Percentiles rank a stretch among this genome's conserved stretches.
These are phyloP conservation scores for Eutypella sp. DNA, from an alignment of 2,329 filamentous ascomycete species.

Conservation along the genomic window DNA sequence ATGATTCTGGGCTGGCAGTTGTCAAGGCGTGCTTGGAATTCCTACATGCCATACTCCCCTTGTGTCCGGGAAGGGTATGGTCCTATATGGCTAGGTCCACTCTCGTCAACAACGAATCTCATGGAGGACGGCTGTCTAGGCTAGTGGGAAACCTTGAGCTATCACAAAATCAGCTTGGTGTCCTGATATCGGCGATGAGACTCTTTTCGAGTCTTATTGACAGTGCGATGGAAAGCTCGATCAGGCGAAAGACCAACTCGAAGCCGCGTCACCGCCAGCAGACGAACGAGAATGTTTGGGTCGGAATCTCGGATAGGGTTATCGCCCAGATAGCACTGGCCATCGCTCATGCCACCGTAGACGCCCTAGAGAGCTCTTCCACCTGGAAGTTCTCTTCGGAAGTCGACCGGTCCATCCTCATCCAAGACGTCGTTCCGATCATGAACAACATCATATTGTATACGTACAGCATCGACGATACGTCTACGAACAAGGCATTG, in stretches of 20 bases:
- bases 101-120: constrained; percentile 71
- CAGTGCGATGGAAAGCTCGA: constrained; percentile 65
- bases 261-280: constrained; percentile 45
- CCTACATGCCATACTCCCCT: constrained; percentile 64
- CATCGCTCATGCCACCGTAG: constrained; percentile 70
- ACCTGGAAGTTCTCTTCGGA: constrained; percentile 77
- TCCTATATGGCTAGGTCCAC: constrained; percentile 79
- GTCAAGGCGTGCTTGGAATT: constrained; percentile 73
- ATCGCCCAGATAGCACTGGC: constrained; percentile 66
- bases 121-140: constrained; percentile 68
- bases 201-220: constrained; percentile 73
- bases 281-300: constrained; percentile 50
- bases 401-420: constrained; percentile 64
- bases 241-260: constrained; percentile 56
- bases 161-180: constrained; percentile 67
- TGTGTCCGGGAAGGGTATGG: constrained; percentile 82
- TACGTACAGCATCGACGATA: constrained; percentile 70
- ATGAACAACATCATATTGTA: constrained; percentile 69
- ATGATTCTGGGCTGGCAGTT: constrained; percentile 61
- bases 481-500: constrained; percentile 37
- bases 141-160: constrained; percentile 82
- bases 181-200: constrained; percentile 67
- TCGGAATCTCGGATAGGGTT: constrained; percentile 73
- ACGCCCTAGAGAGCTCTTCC: constrained; percentile 78
- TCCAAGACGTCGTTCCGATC: constrained; percentile 61